Conservation (phyloP, 2,329 filamentous ascomycete species). For the Colletotrichum sp. region DNA sequence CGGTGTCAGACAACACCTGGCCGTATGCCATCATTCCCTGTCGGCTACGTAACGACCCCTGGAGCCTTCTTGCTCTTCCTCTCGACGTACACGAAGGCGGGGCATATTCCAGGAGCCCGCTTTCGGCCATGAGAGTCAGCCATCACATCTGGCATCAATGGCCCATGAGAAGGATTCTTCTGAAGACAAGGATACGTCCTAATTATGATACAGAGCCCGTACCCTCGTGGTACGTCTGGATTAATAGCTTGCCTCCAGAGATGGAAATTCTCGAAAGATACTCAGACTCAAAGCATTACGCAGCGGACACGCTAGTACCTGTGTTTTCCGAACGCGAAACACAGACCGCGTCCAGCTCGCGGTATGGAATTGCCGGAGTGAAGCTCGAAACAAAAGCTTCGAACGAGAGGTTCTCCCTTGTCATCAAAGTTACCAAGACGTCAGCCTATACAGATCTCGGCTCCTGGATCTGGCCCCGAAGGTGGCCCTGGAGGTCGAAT, state of each 20-base stretch:
- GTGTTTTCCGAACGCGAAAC: neutral
- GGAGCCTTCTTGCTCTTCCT: neutral
- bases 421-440: neutral
- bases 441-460: neutral
- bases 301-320: neutral
- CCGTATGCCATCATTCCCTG: neutral
- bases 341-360: neutral
- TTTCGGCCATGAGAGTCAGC: neutral
- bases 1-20: neutral
- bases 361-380: neutral
- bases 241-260: neutral
- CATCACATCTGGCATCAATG: neutral
- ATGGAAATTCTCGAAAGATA: neutral
- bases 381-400: neutral
- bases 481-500: neutral
- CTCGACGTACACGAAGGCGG: neutral
- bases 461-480: neutral
- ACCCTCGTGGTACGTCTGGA: neutral
- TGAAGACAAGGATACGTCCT: neutral
- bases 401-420: neutral
- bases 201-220: neutral
- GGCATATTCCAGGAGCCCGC: neutral
- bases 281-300: neutral
- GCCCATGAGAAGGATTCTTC: neutral
- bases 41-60: neutral